These are phyloP conservation scores for Lepidium didymum DNA, from an alignment of 345 rosid species.

Conservation along the genomic window DNA sequence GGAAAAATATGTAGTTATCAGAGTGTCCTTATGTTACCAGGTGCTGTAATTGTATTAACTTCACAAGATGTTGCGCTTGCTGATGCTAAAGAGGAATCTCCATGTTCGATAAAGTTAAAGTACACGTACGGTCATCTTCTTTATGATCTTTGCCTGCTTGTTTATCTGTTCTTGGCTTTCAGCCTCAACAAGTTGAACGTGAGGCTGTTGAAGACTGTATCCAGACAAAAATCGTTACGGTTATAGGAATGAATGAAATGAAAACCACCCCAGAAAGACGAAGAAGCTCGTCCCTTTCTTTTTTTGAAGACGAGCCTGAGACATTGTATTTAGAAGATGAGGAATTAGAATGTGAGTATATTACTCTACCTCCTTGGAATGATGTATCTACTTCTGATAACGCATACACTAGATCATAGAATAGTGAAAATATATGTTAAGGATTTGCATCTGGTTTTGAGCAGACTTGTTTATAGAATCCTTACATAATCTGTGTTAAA, in stretches of 20 bases:
- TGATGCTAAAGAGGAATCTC: conserved; percentile 86
- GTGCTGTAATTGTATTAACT: conserved; percentile 93
- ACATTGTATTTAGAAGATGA: conserved; percentile 35
- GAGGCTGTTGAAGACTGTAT: conserved; percentile 52
- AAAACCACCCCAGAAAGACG: conserved; percentile 52
- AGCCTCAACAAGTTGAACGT: conserved; percentile 27
- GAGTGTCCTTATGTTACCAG: conserved; percentile 26
- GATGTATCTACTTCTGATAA: conserved; percentile 4
- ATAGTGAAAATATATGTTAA: neutral
- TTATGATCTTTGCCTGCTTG: neutral
- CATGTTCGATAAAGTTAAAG: conserved; percentile 89
- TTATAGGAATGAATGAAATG: conserved; percentile 56
- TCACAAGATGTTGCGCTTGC: conserved; percentile 93
- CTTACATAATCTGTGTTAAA: neutral
- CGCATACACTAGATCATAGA: neutral
- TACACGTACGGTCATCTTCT: conserved; percentile 59
- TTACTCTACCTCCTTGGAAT: conserved; percentile 26
- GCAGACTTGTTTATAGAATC: neutral
- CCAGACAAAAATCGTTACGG: conserved; percentile 55
- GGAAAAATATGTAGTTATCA: neutral
- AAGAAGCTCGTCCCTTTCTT: conserved; percentile 51
- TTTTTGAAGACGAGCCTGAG: conserved; percentile 36
- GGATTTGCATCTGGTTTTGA: neutral
- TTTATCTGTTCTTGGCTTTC: conserved; percentile 62
- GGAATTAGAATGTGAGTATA: conserved; percentile 47